Evolutionary conservation across 345 rosid genomes (phyloP).

Genomic region (Eucalyptus marginata): DNA sequence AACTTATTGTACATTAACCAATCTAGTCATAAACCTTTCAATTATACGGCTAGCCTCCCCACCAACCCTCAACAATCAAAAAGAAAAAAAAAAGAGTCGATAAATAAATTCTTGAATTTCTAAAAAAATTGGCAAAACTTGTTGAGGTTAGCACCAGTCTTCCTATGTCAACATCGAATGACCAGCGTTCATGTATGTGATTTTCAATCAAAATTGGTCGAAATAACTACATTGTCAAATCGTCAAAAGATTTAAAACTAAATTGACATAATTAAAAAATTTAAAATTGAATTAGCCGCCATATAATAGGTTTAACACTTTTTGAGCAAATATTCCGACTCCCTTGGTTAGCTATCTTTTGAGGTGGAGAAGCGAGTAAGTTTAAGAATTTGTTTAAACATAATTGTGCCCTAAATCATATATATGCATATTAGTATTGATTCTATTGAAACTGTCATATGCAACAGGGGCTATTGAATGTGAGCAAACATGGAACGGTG

Average conservation of each 20-base stretch:
- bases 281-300: no score
- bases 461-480: constrained; percentile 51
- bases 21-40: no score
- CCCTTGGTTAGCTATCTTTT: neutral
- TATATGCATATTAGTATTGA: neutral
- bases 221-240: no score
- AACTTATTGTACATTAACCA: neutral
- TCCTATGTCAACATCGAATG: no score
- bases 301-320: no score
- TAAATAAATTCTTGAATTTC: no score
- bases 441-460: neutral
- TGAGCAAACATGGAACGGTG: constrained; percentile 26
- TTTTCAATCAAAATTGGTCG: no score
- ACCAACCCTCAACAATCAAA: neutral
- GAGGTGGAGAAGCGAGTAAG: neutral
- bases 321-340: fast-evolving
- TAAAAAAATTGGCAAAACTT: no score
- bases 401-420: neutral
- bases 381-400: neutral
- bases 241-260: no score
- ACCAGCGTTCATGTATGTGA: neutral
- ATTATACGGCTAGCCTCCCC: neutral
- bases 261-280: no score
- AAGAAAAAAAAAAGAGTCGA: no score
- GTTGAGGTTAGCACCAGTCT: neutral